Evolutionary conservation across 78 protist species (phyloP), one percentile per base, ranked within the genome.

Genomic region (Dictyostelium capitatum): DNA sequence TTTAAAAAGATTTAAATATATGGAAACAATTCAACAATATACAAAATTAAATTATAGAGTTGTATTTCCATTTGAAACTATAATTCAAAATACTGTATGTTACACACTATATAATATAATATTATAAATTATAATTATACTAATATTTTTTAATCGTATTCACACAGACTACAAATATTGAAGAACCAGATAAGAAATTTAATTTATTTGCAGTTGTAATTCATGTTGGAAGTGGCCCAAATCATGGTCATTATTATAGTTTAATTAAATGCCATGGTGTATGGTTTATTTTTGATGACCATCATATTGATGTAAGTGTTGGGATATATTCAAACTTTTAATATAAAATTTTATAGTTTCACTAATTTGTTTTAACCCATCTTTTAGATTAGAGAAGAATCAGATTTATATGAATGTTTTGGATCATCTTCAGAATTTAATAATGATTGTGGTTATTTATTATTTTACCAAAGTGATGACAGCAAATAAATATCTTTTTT

Each of bases 1-100:
- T 54, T 96, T 97, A 19, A 98, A 98, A 69, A 90, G 98, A 4
- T 98, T 98, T 94, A 98, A 98, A 82, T 97, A 92, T 89, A 37
- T 92, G 8, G 99, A 98, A 54, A 43, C 73, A 5, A 37, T 85
- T 23, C 95, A 84, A 46, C 82, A 94, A 32, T 82, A 69, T 72
- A 80, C 70, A 46, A 98, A 98, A 70, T 89, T 97, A 47, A 67
- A 90, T 47, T 83, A 96, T 69, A 90, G 98, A 25, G 99, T 98
- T 32, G 93, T 82, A 25, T 97, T 98, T 59, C 99, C 99, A 43
- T 59, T 67, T 48, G 98, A 97, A 70, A 95, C 96, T 17, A 79
- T 79, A 4, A 64, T 96, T 48, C 90, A 79, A 72, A 94, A 84
- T 67, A 72, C 91, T 51, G 84, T 93, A 82, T 20, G 81, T 59